phyloP scores from a whole-genome alignment of 2,329 filamentous ascomycete species.

The Hypocreales sp. region DNA sequence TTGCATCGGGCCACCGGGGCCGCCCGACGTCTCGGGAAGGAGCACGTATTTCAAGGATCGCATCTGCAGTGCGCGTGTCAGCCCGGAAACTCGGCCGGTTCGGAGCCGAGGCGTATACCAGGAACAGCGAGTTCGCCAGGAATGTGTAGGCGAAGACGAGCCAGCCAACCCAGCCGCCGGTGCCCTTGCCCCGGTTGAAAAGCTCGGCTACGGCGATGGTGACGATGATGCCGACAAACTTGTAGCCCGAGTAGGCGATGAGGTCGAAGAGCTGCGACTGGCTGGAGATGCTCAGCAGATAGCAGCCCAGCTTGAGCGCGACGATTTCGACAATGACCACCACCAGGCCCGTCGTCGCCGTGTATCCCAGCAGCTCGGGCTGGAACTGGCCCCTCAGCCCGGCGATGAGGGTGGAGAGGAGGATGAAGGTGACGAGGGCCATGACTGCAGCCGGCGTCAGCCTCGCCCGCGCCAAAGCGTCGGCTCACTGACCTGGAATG shows the following conservation, averaged over 20 bases:
- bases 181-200: conserved; percentile 63
- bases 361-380: conserved; percentile 82
- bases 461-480: background rate
- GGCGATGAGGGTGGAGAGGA: conserved; percentile 79
- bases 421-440: conserved; percentile 94
- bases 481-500: conserved; percentile 49
- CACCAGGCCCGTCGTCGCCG: conserved; percentile 67
- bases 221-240: conserved; percentile 92
- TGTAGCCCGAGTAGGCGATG: conserved; percentile 94
- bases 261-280: conserved; percentile 87
- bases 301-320: conserved; percentile 83
- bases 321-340: conserved; percentile 80
- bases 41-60: conserved; percentile 92
- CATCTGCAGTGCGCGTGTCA: conserved; percentile 37
- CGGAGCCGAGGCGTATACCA: conserved; percentile 42
- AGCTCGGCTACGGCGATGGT: conserved; percentile 71
- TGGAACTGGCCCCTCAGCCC: conserved; percentile 85
- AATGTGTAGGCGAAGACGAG: conserved; percentile 82
- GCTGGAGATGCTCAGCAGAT: conserved; percentile 84
- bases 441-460: conserved; percentile 45
- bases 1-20: conserved; percentile 48
- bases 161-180: conserved; percentile 82
- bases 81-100: conserved; percentile 5
- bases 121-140: conserved; percentile 83
- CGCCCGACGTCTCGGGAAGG: conserved; percentile 63